phyloP scores from a whole-genome alignment of 371 early-diverging fungal genomes.

The Haplosporangium sp. region DNA sequence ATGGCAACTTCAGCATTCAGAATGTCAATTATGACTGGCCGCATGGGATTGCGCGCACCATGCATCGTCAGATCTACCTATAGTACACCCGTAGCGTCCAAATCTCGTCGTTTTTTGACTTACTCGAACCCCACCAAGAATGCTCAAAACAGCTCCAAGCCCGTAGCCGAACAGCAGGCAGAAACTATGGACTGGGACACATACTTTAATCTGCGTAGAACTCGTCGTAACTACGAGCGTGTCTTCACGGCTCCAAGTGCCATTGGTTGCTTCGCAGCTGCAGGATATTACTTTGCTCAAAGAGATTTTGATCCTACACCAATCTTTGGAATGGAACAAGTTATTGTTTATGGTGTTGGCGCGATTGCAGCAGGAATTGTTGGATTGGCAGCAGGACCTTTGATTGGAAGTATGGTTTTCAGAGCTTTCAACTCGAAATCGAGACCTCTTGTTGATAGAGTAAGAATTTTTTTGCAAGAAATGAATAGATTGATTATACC shows the following conservation, averaged over 20 bases:
- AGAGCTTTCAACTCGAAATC: slow-evolving; percentile 67
- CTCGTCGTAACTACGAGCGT: slow-evolving; percentile 78
- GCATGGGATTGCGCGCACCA: slow-evolving; percentile 21
- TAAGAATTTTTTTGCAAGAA: slow-evolving; percentile 19
- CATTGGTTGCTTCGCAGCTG: slow-evolving; percentile 66
- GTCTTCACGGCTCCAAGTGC: slow-evolving; percentile 74
- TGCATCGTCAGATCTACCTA: slow-evolving; percentile 21
- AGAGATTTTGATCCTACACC: slow-evolving; percentile 84
- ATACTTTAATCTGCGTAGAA: slow-evolving; percentile 83
- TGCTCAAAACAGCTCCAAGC: slow-evolving; percentile 14
- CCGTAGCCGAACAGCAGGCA: slow-evolving; percentile 7
- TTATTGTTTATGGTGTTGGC: slow-evolving; percentile 72
- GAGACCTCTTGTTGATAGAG: slow-evolving; percentile 69
- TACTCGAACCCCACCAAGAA: slow-evolving; percentile 25
- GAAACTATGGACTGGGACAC: slow-evolving; percentile 72
- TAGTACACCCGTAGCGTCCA: slow-evolving; percentile 5
- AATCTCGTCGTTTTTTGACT: slow-evolving; percentile 35
- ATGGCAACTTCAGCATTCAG: slow-evolving; percentile 49
- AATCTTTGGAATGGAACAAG: slow-evolving; percentile 85
- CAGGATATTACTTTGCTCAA: slow-evolving; percentile 77
- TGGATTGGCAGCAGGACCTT: slow-evolving; percentile 79
- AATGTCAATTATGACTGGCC: slow-evolving; percentile 46
- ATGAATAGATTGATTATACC: not conserved
- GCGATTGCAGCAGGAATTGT: slow-evolving; percentile 73
- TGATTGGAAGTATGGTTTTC: slow-evolving; percentile 75